Evolutionary conservation across 176 grass and related monocot genomes (phyloP), one percentile per base, ranked within the genome.

Genomic region (Leersia perrieri): DNA sequence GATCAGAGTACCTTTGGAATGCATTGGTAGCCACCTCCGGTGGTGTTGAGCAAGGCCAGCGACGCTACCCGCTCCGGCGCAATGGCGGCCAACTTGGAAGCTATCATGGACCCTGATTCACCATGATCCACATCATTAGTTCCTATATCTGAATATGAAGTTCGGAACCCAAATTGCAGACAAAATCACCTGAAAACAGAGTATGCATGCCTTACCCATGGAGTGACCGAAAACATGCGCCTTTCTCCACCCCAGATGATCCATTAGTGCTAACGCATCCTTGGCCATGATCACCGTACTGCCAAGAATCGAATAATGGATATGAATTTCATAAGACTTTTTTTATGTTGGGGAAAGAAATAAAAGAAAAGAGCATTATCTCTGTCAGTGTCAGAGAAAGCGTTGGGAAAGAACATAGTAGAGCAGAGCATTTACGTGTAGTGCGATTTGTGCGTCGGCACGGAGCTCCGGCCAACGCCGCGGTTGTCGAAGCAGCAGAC

Each of bases 401-500:
- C 11, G 23, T 22, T 40, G 33, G 35, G 11, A 11, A 13, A 16
- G 26, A 9, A 22, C 47, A 14, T 20, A 0, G 55, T 2, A 33
- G 12, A 23, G 36, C 15, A 31, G n/a, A n/a, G n/a, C n/a, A n/a
- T n/a, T 61, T 57, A 95, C 93, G 89, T 95, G 70, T 92, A 95
- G 33, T 90, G 84, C 7, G 90, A 90, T 35, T 78, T 95, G 3
- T 80, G 71, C 2, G 69, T 67, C 47, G 93, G 93, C 55, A 84
- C 80, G 35, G 85, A 95, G 87, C 93, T 95, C 8, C 71, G 82
- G 13, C 93, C 89, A 42, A 95, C 74, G 72, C 90, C 90, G 74
- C 93, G 93, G 81, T 95, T 95, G 87, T 95, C 93, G 73, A 92
- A 95, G 87, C 87, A 95, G 73, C 93, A 95, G 30, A 90, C 86